These are phyloP conservation scores for Uncinocarpus reesii DNA, from an alignment of 2,329 filamentous ascomycete species.

Conservation along the genomic window DNA sequence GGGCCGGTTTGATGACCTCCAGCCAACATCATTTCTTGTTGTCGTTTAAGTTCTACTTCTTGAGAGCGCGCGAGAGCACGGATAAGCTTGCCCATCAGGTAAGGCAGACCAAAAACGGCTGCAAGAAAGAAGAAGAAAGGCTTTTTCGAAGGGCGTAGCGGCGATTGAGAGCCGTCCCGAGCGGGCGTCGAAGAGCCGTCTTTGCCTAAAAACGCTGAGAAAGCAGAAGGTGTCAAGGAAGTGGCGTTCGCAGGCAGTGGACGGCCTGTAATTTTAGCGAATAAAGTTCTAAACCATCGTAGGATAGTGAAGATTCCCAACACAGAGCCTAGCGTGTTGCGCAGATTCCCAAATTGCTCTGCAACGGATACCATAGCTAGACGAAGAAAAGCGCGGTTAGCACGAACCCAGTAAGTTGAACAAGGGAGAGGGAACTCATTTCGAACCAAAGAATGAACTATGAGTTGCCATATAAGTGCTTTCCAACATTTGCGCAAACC, in stretches of 20 bases:
- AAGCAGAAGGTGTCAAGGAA: slow-evolving; percentile 78
- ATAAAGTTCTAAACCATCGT: slow-evolving; percentile 82
- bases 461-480: slow-evolving; percentile 99
- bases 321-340: slow-evolving; percentile 85
- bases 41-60: slow-evolving; percentile 58
- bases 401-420: neutral
- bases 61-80: slow-evolving; percentile 69
- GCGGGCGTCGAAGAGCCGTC: slow-evolving; percentile 38
- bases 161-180: slow-evolving; percentile 56
- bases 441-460: slow-evolving; percentile 90
- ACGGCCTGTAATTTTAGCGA: slow-evolving; percentile 86
- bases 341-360: slow-evolving; percentile 88
- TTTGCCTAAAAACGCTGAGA: slow-evolving; percentile 76
- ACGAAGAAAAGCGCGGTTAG: slow-evolving; percentile 15
- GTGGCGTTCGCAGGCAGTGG: slow-evolving; percentile 79
- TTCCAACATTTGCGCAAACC: slow-evolving; percentile 97
- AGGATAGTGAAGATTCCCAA: slow-evolving; percentile 92
- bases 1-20: slow-evolving; percentile 35
- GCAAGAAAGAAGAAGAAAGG: slow-evolving; percentile 92
- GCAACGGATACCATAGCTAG: slow-evolving; percentile 95
- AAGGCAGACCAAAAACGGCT: slow-evolving; percentile 89
- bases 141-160: slow-evolving; percentile 75
- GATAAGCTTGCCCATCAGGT: slow-evolving; percentile 95
- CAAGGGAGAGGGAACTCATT: slow-evolving; percentile 14
- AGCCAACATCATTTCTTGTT: slow-evolving; percentile 43